Evolutionary conservation across 331 rosid species (phyloP).

Genomic region (Rhamnella rubrinervis): DNA sequence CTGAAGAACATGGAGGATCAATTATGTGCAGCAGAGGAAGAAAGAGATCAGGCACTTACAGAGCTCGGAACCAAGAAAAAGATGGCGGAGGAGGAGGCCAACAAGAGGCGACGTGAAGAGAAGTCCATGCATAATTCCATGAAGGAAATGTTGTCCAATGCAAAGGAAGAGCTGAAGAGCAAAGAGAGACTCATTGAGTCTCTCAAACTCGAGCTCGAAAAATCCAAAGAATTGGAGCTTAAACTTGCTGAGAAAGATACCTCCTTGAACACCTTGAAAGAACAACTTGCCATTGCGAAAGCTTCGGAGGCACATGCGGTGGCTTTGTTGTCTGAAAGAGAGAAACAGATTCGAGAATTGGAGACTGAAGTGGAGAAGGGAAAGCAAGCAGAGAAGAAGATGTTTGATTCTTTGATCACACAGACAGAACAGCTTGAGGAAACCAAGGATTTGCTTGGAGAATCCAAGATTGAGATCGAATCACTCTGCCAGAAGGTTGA

Average conservation of each 20-base stretch:
- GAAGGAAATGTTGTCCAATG: slow-evolving; percentile 9
- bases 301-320: slow-evolving; percentile 31
- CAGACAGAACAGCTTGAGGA: slow-evolving; percentile 66
- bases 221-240: slow-evolving; percentile 31
- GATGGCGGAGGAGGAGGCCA: slow-evolving; percentile 33
- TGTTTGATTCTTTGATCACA: slow-evolving; percentile 47
- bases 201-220: slow-evolving; percentile 25
- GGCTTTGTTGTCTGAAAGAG: slow-evolving; percentile 18
- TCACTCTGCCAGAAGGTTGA: slow-evolving; percentile 39
- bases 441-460: slow-evolving; percentile 54
- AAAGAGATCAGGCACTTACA: slow-evolving; percentile 33
- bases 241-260: slow-evolving; percentile 33
- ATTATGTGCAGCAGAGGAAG: slow-evolving; percentile 28
- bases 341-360: slow-evolving; percentile 27
- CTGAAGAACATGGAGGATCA: slow-evolving; percentile 19
- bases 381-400: slow-evolving; percentile 53
- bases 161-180: slow-evolving; percentile 12
- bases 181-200: slow-evolving; percentile 25
- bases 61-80: slow-evolving; percentile 32
- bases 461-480: slow-evolving; percentile 50
- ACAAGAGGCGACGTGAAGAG: slow-evolving; percentile 24
- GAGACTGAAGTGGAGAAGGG: slow-evolving; percentile 44
- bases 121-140: slow-evolving; percentile 12
- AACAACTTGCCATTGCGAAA: slow-evolving; percentile 25
- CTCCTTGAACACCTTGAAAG: slow-evolving; percentile 26